These are phyloP conservation scores for Leishmania braziliensis DNA, from an alignment of 208 protist species.

Conservation along the genomic window DNA sequence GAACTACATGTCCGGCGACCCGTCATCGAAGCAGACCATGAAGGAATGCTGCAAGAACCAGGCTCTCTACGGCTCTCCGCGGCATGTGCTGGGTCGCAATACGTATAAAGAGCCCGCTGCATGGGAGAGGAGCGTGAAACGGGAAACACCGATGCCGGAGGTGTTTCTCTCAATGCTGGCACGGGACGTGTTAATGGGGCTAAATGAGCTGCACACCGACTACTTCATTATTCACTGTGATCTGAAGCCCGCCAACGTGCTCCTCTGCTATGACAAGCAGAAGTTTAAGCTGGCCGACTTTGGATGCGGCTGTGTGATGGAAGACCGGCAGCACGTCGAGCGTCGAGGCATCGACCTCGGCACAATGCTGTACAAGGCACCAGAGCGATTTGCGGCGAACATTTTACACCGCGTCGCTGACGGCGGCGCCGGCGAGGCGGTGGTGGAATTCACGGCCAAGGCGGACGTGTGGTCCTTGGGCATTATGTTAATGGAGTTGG, in stretches of 20 bases:
- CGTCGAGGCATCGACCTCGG: conserved; percentile 66
- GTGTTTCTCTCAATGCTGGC: conserved; percentile 99
- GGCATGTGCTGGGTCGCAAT: conserved; percentile 64
- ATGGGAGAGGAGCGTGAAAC: conserved; percentile 90
- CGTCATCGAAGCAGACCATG: conserved; percentile 22
- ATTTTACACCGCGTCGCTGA: conserved; percentile 21
- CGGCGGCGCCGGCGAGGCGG: conserved; percentile 21
- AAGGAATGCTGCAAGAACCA: conserved; percentile 48
- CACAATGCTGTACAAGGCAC: conserved; percentile 88
- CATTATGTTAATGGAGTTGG: conserved; percentile 82
- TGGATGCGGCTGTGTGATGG: conserved; percentile 81
- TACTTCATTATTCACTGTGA: conserved; percentile 95
- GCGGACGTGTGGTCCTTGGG: conserved; percentile 91
- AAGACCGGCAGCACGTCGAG: conserved; percentile 44
- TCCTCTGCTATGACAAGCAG: conserved; percentile 75
- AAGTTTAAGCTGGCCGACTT: conserved; percentile 90
- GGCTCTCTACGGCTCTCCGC: conserved; percentile 45
- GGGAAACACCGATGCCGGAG: conserved; percentile 98
- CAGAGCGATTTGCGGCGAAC: conserved; percentile 53
- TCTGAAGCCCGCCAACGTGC: conserved; percentile 97
- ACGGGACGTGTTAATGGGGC: conserved; percentile 88
- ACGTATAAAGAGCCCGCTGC: conserved; percentile 56
- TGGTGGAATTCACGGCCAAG: conserved; percentile 76
- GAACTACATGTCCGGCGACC: conserved; percentile 42
- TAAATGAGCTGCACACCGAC: conserved; percentile 87